Evolutionary conservation across 2,329 filamentous ascomycete species (phyloP), one percentile per base, ranked within the genome.

Genomic region (Calonectria crousiana): DNA sequence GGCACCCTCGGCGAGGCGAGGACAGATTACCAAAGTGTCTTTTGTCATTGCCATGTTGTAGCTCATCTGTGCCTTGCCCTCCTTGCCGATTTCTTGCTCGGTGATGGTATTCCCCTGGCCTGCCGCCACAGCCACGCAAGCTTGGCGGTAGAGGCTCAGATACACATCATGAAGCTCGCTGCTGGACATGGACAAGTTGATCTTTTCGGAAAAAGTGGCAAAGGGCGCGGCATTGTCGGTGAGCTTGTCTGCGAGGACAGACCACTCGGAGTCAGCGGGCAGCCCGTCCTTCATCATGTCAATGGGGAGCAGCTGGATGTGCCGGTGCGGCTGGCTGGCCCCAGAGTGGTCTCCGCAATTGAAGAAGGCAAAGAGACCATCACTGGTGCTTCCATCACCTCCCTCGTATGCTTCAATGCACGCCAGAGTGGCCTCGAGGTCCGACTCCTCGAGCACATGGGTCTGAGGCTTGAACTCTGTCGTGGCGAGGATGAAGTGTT

Each of bases 401-500:
- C 74, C 32, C 1, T 83, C 78, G 83, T 92, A 93, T 4, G 90
- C 89, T 71, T 88, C 84, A 72, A 95, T 85, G 77, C 93, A 94
- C 0, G 89, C 88, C 72, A 91, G 90, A 2, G 92, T 89, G 0
- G 90, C 90, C 18, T 86, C 89, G 34, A 95, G 84, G 78, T 95
- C 93, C 32, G 84, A 85, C 16, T 85, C 82, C 66, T 92, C 92
- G 2, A 95, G 87, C 6, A 92, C 80, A 76, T 93, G 86, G 2
- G 90, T 92, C 86, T 95, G 93, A n/a, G 86, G 85, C 80, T 91
- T 90, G 81, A 92, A 92, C 1, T 85, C 83, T n/a, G 85, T 89
- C 0, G 93, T 95, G 0, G 91, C 90, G 62, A 95, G 88, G 77
- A 95, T 94, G 81, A 94, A 94, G 84, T 95, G 93, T 78, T 92